Evolutionary conservation across 1,139 yeast genomes (phyloP).

Genomic region (Debaryomycetaceae sp.): DNA sequence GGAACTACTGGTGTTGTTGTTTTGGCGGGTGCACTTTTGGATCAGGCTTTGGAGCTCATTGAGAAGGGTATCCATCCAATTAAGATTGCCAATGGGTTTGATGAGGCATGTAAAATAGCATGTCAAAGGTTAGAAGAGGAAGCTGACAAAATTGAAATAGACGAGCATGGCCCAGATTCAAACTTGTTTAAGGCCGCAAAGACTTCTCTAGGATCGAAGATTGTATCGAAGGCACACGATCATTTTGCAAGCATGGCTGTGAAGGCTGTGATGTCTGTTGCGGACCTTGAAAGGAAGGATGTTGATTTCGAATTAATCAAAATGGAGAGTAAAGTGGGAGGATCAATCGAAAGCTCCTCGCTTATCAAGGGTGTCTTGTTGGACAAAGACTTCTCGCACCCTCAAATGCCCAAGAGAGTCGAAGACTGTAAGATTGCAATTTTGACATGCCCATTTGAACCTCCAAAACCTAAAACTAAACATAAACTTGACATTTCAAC

Average conservation of each 20-base stretch:
- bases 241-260: constrained; percentile 97
- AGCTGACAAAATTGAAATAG: constrained; percentile 60
- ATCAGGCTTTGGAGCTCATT: constrained; percentile 89
- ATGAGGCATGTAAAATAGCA: constrained; percentile 93
- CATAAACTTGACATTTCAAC: constrained; percentile 91
- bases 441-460: constrained; percentile 97
- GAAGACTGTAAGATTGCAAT: constrained; percentile 88
- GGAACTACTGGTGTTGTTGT: constrained; percentile 99
- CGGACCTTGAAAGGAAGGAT: constrained; percentile 87
- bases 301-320: constrained; percentile 96
- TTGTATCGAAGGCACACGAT: constrained; percentile 91
- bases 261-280: constrained; percentile 90
- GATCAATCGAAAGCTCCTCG: constrained; percentile 79
- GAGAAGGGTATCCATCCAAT: constrained; percentile 98
- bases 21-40: constrained; percentile 88
- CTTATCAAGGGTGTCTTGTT: constrained; percentile 87
- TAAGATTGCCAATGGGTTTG: constrained; percentile 95
- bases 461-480: constrained; percentile 98
- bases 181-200: constrained; percentile 85
- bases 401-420: constrained; percentile 90
- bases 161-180: constrained; percentile 44
- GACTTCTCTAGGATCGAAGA: constrained; percentile 92
- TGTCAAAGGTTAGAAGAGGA: constrained; percentile 69
- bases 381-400: constrained; percentile 96
- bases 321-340: constrained; percentile 95